These are phyloP conservation scores for Alternaria brassicae DNA, from an alignment of 2,329 filamentous ascomycete genomes.

Conservation along the genomic window DNA sequence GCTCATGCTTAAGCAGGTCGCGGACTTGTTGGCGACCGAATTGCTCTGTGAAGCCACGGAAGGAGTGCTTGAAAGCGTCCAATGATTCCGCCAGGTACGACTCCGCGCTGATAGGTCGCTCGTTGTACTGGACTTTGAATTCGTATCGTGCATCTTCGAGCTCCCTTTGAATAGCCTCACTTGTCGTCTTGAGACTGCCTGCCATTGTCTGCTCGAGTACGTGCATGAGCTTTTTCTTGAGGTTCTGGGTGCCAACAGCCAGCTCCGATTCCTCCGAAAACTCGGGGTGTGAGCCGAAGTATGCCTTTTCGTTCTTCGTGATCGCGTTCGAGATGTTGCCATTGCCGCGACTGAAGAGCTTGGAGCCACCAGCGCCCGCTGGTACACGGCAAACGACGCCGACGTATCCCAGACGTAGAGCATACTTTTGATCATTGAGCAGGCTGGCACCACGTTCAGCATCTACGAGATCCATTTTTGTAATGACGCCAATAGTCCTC, in stretches of 20 bases:
- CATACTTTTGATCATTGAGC: conserved; percentile 88
- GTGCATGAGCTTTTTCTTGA: conserved; percentile 96
- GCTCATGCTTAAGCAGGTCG: conserved; percentile 85
- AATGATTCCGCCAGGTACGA: conserved; percentile 95
- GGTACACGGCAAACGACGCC: conserved; percentile 91
- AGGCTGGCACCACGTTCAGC: conserved; percentile 78
- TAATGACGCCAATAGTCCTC: conserved; percentile 97
- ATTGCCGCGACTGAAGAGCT: conserved; percentile 83
- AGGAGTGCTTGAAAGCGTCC: conserved; percentile 96
- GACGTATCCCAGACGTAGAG: conserved; percentile 92
- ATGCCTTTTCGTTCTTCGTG: conserved; percentile 84
- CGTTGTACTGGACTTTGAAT: conserved; percentile 99
- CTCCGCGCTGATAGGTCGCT: conserved; percentile 90
- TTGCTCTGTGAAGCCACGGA: conserved; percentile 88
- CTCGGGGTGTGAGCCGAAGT: conserved; percentile 84
- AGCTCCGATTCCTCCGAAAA: conserved; percentile 78
- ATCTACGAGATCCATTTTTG: conserved; percentile 98
- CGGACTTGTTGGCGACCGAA: conserved; percentile 92
- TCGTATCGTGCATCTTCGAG: conserved; percentile 97
- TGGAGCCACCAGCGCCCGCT: conserved; percentile 61
- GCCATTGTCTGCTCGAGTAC: conserved; percentile 98
- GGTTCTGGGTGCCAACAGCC: conserved; percentile 79
- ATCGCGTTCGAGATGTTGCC: conserved; percentile 83
- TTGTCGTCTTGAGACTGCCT: conserved; percentile 84
- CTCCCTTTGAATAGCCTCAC: conserved; percentile 91